These are phyloP conservation scores for Sophora flavescens DNA, from an alignment of 306 rosid species.

Conservation along the genomic window DNA sequence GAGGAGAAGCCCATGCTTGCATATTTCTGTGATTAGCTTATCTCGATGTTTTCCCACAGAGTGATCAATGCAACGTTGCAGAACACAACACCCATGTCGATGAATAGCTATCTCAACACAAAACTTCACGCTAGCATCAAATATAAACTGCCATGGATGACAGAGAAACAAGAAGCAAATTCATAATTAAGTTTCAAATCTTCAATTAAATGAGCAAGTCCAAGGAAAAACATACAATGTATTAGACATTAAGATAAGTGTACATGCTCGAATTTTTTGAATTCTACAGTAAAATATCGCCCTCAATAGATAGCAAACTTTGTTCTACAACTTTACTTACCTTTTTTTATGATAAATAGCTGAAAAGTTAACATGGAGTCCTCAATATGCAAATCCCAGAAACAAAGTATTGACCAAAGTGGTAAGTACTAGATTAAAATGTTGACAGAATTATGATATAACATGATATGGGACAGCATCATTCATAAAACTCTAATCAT, in stretches of 20 bases:
- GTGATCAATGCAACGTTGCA: slow-evolving; percentile 73
- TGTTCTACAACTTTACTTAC: not conserved
- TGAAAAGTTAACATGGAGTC: too few species aligned
- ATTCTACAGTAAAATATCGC: not conserved
- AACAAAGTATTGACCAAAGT: not conserved
- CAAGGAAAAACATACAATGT: slow-evolving; percentile 1
- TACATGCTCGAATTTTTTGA: not conserved
- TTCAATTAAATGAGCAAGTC: not conserved
- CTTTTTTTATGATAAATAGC: too few species aligned
- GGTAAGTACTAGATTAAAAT: not conserved
- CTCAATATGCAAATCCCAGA: too few species aligned
- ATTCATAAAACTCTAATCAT: not conserved
- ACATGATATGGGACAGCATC: not conserved
- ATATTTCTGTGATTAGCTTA: slow-evolving; percentile 61
- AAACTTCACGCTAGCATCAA: slow-evolving; percentile 65
- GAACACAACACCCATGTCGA: slow-evolving; percentile 80
- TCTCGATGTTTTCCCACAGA: slow-evolving; percentile 59
- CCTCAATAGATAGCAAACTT: not conserved
- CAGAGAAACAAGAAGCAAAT: slow-evolving; percentile 25
- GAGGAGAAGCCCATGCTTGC: slow-evolving; percentile 66
- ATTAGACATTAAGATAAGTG: not conserved
- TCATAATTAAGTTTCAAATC: slow-evolving; percentile 1
- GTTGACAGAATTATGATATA: not conserved
- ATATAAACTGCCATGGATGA: slow-evolving; percentile 63
- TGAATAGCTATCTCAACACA: slow-evolving; percentile 75